phyloP scores from a whole-genome alignment of 2,329 filamentous ascomycete genomes.

The Phyllosticta paracitricarpa region DNA sequence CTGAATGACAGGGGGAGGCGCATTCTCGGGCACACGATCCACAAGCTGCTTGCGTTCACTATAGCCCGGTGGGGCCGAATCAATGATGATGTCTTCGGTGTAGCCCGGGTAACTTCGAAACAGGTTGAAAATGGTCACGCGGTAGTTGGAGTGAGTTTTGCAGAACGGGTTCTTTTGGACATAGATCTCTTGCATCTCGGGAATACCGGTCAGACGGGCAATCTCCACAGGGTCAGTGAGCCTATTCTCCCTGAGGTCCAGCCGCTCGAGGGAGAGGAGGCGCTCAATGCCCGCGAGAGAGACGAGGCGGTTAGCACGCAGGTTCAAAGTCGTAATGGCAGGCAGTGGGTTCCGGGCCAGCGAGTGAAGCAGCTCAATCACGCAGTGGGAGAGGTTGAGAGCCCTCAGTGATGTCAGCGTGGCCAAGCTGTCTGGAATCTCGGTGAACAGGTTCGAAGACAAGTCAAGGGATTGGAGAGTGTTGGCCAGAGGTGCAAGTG shows the following conservation, averaged over 20 bases:
- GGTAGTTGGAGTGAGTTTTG: conserved; percentile 74
- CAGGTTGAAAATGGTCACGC: conserved; percentile 88
- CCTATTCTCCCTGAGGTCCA: conserved; percentile 85
- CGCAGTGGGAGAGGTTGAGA: conserved; percentile 89
- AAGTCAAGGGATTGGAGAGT: conserved; percentile 87
- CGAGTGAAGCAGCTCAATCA: conserved; percentile 91
- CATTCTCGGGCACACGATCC: conserved; percentile 67
- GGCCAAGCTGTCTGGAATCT: conserved; percentile 84
- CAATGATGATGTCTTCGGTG: conserved; percentile 81
- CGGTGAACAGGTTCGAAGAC: conserved; percentile 85
- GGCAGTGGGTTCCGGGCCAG: conserved; percentile 77
- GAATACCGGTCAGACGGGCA: conserved; percentile 78
- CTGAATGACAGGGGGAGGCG: conserved; percentile 69
- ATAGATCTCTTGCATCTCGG: conserved; percentile 87
- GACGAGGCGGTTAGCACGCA: conserved; percentile 76
- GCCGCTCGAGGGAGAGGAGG: conserved; percentile 73
- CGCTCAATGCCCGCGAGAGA: conserved; percentile 87
- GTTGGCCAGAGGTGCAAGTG: conserved; percentile 72
- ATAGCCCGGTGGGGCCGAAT: conserved; percentile 73
- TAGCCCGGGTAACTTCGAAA: conserved; percentile 87
- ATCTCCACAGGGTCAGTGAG: conserved; percentile 86
- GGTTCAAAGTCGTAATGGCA: conserved; percentile 85
- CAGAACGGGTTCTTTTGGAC: conserved; percentile 87
- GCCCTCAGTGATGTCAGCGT: conserved; percentile 80
- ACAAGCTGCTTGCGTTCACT: conserved; percentile 75